Percentiles rank a stretch among this genome's conserved stretches.
Conservation (phyloP, 148 eudicot genomes). For the Persicaria tinctoria region DNA sequence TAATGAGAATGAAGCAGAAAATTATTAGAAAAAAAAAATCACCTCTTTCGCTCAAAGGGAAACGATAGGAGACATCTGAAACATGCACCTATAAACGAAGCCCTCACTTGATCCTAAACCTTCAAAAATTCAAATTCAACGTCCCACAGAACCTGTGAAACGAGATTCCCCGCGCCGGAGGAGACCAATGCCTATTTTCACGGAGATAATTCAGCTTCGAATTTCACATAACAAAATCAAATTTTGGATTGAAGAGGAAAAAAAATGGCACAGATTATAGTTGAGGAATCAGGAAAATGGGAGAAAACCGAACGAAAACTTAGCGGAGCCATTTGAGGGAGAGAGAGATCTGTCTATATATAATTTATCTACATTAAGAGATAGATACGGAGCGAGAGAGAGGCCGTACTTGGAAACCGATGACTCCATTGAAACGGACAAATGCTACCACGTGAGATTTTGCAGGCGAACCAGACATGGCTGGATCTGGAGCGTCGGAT, state of each 20-base stretch:
- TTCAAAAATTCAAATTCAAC: background rate
- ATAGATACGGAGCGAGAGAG: background rate
- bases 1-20: background rate
- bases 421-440: constrained; percentile 10
- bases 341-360: background rate
- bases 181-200: background rate
- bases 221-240: background rate
- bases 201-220: background rate
- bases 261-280: background rate
- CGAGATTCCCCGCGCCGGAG: background rate
- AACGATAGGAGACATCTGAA: background rate
- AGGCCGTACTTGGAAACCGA: constrained; percentile 3
- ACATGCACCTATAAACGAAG: background rate
- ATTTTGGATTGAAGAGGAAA: background rate
- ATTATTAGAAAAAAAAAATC: background rate
- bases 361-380: background rate
- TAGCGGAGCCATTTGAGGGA: background rate
- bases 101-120: background rate
- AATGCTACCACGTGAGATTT: background rate
- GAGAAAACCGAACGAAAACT: background rate
- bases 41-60: background rate
- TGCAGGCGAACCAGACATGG: background rate
- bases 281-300: too few species aligned
- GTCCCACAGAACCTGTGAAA: background rate
- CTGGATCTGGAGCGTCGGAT: constrained; percentile 1